Conservation (phyloP, 2,329 filamentous ascomycete species). For the Herpomyces periplanetae region DNA sequence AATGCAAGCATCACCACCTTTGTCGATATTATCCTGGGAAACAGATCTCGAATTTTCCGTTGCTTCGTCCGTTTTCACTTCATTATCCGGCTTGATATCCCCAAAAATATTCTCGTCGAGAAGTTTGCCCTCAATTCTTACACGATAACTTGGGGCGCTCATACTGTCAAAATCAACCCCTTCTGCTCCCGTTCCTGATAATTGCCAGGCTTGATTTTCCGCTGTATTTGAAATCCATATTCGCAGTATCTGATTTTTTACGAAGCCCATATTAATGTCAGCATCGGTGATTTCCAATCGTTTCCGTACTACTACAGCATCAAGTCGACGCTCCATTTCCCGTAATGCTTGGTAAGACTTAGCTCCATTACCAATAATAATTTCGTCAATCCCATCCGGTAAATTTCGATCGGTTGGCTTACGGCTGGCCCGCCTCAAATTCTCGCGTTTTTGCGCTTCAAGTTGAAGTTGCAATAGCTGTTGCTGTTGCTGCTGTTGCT, state of each 20-base stretch:
- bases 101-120: too few relatives aligned
- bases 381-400: conserved; percentile 51
- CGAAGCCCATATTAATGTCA: conserved; percentile 18
- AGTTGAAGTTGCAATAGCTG: too few relatives aligned
- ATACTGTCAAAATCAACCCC: conserved; percentile 45
- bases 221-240: conserved; percentile 85
- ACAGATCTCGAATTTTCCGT: conserved; percentile 7
- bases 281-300: conserved; percentile 57
- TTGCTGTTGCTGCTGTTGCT: too few relatives aligned
- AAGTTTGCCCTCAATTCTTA: conserved; percentile 63
- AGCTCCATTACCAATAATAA: conserved; percentile 41
- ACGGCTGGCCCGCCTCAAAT: conserved; percentile 36
- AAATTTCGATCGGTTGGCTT: conserved; percentile 86
- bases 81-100: conserved; percentile 8
- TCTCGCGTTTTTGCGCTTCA: too few relatives aligned
- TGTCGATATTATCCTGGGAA: conserved; percentile 10
- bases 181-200: conserved; percentile 22
- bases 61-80: conserved; percentile 10
- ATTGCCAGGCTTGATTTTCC: conserved; percentile 79
- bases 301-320: conserved; percentile 79
- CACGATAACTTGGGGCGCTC: conserved; percentile 37
- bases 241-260: conserved; percentile 46
- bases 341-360: conserved; percentile 44
- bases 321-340: conserved; percentile 50
- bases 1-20: conserved; percentile 19